Percentiles rank a stretch among this genome's conserved stretches.
Conservation (phyloP, 1,284 basidiomycete genomes). For the Schizophyllum commune region DNA sequence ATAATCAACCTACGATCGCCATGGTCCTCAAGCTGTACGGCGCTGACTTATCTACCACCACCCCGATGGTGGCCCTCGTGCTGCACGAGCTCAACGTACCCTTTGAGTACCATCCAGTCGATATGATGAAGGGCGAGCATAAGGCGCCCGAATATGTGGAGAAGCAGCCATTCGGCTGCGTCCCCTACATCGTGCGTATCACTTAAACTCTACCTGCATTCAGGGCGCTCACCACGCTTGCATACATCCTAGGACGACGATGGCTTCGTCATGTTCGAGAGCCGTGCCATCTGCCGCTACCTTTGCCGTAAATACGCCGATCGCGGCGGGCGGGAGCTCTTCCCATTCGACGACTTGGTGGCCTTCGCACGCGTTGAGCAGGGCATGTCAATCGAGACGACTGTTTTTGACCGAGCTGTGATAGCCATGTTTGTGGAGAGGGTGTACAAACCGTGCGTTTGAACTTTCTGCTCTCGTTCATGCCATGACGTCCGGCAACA, state of each 20-base stretch:
- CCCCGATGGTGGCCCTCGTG: conserved; percentile 32
- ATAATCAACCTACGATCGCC: too few species aligned
- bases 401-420: conserved; percentile 30
- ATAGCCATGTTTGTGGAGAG: conserved; percentile 24
- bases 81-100: conserved; percentile 42
- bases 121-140: conserved; percentile 34
- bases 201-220: background rate
- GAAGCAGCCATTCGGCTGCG: conserved; percentile 54
- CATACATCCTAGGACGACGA: conserved; percentile 3
- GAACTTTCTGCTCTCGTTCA: background rate
- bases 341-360: conserved; percentile 5
- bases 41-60: conserved; percentile 30
- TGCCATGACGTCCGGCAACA: background rate
- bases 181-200: conserved; percentile 46
- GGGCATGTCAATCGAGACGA: conserved; percentile 5
- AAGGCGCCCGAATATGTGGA: conserved; percentile 32
- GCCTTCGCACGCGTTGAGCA: conserved; percentile 20
- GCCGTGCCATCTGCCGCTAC: conserved; percentile 14
- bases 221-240: background rate
- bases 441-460: conserved; percentile 17
- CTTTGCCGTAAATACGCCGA: conserved; percentile 13
- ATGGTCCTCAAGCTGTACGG: conserved; percentile 8
- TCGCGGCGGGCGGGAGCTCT: conserved; percentile 17
- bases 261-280: conserved; percentile 8
- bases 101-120: conserved; percentile 35